Base-by-base conservation (phyloP, 768 basidiomycete genomes). In the Suillus lakei region DNA sequence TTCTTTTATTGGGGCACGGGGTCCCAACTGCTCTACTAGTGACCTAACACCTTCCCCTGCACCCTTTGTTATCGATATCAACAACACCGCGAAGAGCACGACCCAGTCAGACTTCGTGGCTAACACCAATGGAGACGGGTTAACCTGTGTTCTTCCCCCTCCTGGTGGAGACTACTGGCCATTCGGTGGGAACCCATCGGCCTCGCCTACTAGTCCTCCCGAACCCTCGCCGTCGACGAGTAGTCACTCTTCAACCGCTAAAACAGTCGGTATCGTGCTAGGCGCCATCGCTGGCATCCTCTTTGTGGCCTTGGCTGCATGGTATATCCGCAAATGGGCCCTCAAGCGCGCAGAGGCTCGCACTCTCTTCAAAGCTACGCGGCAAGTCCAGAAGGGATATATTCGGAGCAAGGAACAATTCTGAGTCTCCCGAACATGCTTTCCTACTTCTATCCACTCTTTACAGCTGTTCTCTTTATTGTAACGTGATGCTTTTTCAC, bases 81-180 rank as follows among this genome's bases (percentile, higher is more conserved):
- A 71, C 64, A 83, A 77, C 43, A 80, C 82, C 1, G 67, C 74
- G 26, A 61, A 75, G 9, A 79, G 82, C 15, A 82, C 75, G 10
- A 71, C 86, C 13, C 91, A 92, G 71, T 51, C 74, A 26, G 80
- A 84, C 67, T 91, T 93, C 65, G 71, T 79, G 68, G 67, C 74
- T 18, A 82, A 90, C 30, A 71, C 76, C 16, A 82, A 88, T 71
- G 89, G 82, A 12, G 80, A 89, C 67, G 81, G 81, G 34, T 74
- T 93, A 44, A 90, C 85, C 5, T 93, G 91, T 67, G 85, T 93
- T 61, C 68, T 85, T 15, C 90, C 91, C 34, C 91, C 91, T 1
- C 75, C 80, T 41, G 87, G 86, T 34, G 91, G 91, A 15, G 83
- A 87, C 73, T 90, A 82, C 70, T 92, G 91, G 91, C 91, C 91